Conservation (phyloP, 495 filamentous ascomycete genomes). For the Podospora conica region DNA sequence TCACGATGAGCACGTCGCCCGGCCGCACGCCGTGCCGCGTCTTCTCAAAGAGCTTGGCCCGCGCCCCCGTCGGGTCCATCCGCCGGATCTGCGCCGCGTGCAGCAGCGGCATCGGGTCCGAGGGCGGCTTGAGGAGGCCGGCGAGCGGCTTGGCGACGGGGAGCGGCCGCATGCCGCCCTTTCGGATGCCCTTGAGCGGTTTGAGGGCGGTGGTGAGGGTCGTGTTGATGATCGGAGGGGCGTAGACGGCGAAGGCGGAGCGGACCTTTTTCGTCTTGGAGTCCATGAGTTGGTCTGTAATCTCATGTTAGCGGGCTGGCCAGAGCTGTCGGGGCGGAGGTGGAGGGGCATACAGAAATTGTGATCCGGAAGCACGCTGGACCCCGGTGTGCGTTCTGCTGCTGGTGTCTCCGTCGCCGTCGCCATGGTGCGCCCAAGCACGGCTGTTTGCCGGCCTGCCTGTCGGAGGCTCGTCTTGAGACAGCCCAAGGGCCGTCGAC, state of each 20-base stretch:
- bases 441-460: conserved; percentile 34
- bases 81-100: conserved; percentile 57
- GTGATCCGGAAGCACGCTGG: conserved; percentile 26
- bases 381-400: conserved; percentile 1
- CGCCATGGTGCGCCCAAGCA: conserved; percentile 30
- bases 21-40: conserved; percentile 61
- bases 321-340: neutral
- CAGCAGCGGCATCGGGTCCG: conserved; percentile 57
- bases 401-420: conserved; percentile 24
- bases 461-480: conserved; percentile 53
- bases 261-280: conserved; percentile 24
- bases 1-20: conserved; percentile 90
- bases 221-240: conserved; percentile 30
- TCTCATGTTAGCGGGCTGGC: neutral
- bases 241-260: conserved; percentile 44
- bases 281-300: conserved; percentile 21
- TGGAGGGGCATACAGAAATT: conserved; percentile 27
- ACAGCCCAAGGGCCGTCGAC: conserved; percentile 59
- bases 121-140: conserved; percentile 33
- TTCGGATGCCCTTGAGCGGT: conserved; percentile 16
- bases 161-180: conserved; percentile 4
- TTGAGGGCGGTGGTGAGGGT: conserved; percentile 9
- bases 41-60: conserved; percentile 72
- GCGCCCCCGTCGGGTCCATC: conserved; percentile 79
- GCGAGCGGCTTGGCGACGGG: neutral